phyloP scores from a whole-genome alignment of 2,329 filamentous ascomycete species.

The Aureobasidium sp. region DNA sequence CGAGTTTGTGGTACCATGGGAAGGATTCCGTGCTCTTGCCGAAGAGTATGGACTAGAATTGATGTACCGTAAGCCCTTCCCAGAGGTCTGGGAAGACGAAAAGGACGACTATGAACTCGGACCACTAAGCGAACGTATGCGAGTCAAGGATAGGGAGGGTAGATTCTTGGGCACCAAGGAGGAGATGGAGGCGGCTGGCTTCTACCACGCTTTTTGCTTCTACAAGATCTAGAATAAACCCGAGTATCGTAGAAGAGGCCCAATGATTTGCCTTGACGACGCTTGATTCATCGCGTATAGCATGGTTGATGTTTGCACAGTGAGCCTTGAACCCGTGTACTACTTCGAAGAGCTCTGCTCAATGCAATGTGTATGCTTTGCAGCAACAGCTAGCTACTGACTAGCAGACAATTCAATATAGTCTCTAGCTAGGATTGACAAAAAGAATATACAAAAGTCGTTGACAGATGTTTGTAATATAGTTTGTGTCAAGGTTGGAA shows the following conservation, averaged over 20 bases:
- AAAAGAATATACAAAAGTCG: no score
- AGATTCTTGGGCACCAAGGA: constrained; percentile 67
- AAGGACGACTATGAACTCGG: constrained; percentile 78
- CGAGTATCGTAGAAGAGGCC: neutral
- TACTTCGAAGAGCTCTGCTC: no score
- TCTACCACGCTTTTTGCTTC: constrained; percentile 94
- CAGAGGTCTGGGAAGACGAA: constrained; percentile 86
- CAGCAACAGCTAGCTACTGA: no score
- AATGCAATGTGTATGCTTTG: no score
- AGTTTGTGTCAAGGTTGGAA: no score
- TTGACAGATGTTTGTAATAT: no score
- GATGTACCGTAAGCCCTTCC: constrained; percentile 86
- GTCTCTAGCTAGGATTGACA: no score
- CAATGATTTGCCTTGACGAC: neutral
- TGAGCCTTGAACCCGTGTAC: no score
- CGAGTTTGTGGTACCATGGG: constrained; percentile 97
- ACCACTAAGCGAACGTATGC: constrained; percentile 89
- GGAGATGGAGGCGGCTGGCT: constrained; percentile 84
- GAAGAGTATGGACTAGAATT: constrained; percentile 96
- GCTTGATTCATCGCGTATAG: no score
- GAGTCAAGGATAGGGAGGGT: constrained; percentile 67
- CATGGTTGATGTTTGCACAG: no score
- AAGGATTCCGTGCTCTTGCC: constrained; percentile 88
- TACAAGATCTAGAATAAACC: constrained; percentile 66
- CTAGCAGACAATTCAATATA: no score